These are phyloP conservation scores for Suillus occidentalis DNA, from an alignment of 768 basidiomycete genomes.

Conservation along the genomic window DNA sequence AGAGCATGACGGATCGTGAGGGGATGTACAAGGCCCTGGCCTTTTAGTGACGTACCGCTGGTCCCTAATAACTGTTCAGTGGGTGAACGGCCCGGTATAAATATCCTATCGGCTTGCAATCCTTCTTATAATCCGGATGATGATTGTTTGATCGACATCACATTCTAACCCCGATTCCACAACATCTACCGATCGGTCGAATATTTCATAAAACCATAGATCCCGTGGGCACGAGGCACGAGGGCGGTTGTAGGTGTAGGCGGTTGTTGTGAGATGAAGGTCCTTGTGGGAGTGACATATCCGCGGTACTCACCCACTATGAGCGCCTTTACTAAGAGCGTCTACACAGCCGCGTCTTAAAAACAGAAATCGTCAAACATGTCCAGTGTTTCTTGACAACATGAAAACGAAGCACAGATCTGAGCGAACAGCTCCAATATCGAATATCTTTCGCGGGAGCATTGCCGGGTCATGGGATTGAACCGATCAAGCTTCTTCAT, in stretches of 20 bases:
- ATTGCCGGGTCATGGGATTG: not conserved
- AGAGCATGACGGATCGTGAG: not conserved
- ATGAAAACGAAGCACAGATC: not conserved
- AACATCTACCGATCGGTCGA: not conserved
- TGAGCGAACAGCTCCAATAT: not conserved
- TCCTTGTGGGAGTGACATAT: not conserved
- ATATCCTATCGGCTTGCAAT: not conserved
- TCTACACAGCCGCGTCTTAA: not conserved
- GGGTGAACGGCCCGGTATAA: not conserved
- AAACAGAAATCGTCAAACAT: not conserved
- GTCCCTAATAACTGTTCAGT: not conserved
- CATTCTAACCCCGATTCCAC: not conserved
- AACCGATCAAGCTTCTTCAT: not conserved
- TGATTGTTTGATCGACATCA: slow-evolving; percentile 1
- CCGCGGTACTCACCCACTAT: not conserved
- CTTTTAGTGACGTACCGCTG: not conserved
- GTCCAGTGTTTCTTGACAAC: not conserved
- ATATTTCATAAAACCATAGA: not conserved
- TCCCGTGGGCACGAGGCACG: not conserved
- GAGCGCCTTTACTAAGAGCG: not conserved
- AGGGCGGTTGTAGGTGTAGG: not conserved
- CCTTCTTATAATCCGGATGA: not conserved
- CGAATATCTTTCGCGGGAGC: not conserved
- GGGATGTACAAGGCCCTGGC: not conserved
- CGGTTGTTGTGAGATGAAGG: not conserved